Evolutionary conservation across 371 early-diverging fungal species (phyloP), one percentile per base, ranked within the genome.

Genomic region (Choanephora cucurbitarum): DNA sequence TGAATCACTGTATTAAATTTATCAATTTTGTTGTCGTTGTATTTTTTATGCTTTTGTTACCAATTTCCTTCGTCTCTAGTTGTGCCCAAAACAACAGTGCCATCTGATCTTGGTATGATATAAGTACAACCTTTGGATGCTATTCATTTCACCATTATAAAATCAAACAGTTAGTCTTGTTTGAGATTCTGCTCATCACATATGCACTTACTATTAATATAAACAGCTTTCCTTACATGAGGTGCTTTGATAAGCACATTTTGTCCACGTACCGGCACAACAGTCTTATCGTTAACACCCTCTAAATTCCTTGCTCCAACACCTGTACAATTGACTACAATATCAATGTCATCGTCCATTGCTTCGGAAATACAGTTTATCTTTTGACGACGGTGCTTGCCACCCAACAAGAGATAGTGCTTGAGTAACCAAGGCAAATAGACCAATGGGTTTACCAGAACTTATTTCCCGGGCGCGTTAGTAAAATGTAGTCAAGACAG

Each of bases 71-170:
- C 73, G 47, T 92, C 80, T 55, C 82, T 80, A 6, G 89, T 87
- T 7, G 91, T 90, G 14, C 93, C 93, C 2, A 91, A 61, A n/a
- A 91, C 72, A 24, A 89, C 88, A 24, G 83, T 80, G 0, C 91
- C 91, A 60, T 88, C 85, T 17, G 83, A 74, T 9, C 90, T 78
- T 13, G 93, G 91, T 49, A 91, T 91, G 6, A 91, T 65, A 70
- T 90, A 92, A 11, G 83, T 84, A 47, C 81, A 69, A 17, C 66
- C 57, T 34, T 18, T 17, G 7, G 42, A 39, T 39, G 18, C 40
- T 39, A n/a, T 39, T 67, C 41, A 22, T 55, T 51, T 18, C 33
- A n/a, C n/a, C n/a, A n/a, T n/a, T n/a, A n/a, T n/a, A n/a, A n/a
- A n/a, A n/a, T n/a, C n/a, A n/a, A n/a, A n/a, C n/a, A n/a, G n/a